Percentiles rank a stretch among this genome's conserved stretches.
Conservation (phyloP, 805 yeast genomes). For the Candida sonorensis region DNA sequence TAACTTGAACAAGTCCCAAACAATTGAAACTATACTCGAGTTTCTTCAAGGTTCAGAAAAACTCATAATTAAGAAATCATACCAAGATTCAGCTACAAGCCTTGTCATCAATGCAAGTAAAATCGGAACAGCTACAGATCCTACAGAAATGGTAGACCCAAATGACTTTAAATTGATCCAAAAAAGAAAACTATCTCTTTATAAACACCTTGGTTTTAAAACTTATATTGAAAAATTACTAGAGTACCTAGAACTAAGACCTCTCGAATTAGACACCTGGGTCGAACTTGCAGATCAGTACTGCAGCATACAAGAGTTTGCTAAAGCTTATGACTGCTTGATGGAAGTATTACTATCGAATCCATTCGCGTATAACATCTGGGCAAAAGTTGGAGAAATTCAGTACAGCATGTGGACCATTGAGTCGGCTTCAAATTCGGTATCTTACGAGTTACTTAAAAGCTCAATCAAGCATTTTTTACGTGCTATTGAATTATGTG, state of each 20-base stretch:
- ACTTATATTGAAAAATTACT: slow-evolving; percentile 51
- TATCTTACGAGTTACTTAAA: slow-evolving; percentile 8
- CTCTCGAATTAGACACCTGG: slow-evolving; percentile 76
- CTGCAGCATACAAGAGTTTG: slow-evolving; percentile 49
- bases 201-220: slow-evolving; percentile 21
- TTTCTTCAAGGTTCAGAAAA: slow-evolving; percentile 24
- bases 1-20: slow-evolving; percentile 25
- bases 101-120: too few species aligned
- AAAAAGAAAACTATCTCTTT: slow-evolving; percentile 14
- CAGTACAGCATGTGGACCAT: slow-evolving; percentile 12
- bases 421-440: slow-evolving; percentile 1
- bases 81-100: slow-evolving; percentile 14
- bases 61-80: slow-evolving; percentile 10
- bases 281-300: slow-evolving; percentile 69
- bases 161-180: slow-evolving; percentile 18
- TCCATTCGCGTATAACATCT: slow-evolving; percentile 65
- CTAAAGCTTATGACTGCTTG: slow-evolving; percentile 57
- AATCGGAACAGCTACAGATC: slow-evolving; percentile 17
- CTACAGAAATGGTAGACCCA: slow-evolving; percentile 18
- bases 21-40: slow-evolving; percentile 24
- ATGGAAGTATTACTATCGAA: slow-evolving; percentile 63
- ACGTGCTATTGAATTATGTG: slow-evolving; percentile 73
- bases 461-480: slow-evolving; percentile 42
- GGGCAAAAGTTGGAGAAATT: slow-evolving; percentile 59
- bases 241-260: slow-evolving; percentile 53